Conservation (phyloP, 2,329 filamentous ascomycete genomes). For the Fusarium neocosmosporiellum region DNA sequence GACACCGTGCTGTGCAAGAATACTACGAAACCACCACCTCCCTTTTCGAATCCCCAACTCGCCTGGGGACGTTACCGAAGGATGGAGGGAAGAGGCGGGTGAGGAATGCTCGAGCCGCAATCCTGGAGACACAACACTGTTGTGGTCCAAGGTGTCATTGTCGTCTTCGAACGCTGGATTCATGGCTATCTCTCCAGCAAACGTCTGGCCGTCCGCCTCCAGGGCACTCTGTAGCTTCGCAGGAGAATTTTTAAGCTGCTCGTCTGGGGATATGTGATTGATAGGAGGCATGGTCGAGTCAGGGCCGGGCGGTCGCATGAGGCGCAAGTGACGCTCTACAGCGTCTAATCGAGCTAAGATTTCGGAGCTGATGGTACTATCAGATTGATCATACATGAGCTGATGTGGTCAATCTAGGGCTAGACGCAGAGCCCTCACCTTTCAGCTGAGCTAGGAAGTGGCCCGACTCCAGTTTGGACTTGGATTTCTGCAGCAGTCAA, state of each 20-base stretch:
- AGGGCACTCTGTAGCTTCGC: constrained; percentile 21
- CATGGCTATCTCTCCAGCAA: constrained; percentile 32
- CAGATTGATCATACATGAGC: not conserved
- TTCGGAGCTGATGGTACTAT: constrained; percentile 1
- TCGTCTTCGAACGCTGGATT: constrained; percentile 23
- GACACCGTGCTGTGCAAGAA: constrained; percentile 19
- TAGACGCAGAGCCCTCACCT: not conserved
- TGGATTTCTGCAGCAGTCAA: not conserved
- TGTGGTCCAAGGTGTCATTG: not conserved
- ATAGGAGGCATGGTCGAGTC: not conserved
- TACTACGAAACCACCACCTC: constrained; percentile 20
- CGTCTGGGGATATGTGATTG: constrained; percentile 1
- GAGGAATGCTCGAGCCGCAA: constrained; percentile 1
- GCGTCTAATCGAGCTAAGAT: constrained; percentile 14
- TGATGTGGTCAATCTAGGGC: not conserved
- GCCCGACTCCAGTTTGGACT: not conserved
- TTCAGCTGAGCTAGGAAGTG: not conserved
- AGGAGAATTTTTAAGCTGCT: constrained; percentile 7
- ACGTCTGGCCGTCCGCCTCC: constrained; percentile 31
- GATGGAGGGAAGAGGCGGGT: constrained; percentile 3
- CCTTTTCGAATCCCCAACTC: not conserved
- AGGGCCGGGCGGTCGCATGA: constrained; percentile 4
- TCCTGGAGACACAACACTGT: not conserved
- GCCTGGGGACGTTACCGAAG: not conserved
- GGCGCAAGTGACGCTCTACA: constrained; percentile 17